These are phyloP conservation scores for Pseudozyma pruni DNA, from an alignment of 1,284 basidiomycete genomes.

Conservation along the genomic window DNA sequence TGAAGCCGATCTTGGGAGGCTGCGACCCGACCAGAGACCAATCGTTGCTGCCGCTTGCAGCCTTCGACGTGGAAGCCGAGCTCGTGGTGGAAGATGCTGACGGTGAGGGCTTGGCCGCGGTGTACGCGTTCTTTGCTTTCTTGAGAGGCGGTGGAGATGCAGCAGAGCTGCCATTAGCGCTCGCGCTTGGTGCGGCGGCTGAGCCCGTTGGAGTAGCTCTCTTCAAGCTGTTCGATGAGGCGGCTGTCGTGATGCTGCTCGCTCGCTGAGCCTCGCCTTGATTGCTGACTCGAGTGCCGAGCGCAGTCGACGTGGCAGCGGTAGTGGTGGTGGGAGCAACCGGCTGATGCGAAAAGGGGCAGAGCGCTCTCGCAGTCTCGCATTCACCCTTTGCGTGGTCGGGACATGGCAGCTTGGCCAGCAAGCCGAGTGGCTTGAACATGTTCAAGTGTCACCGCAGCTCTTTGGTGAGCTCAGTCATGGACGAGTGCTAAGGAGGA, in stretches of 20 bases:
- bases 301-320: conserved; percentile 8
- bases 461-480: not conserved
- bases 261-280: conserved; percentile 1
- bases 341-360: conserved; percentile 51
- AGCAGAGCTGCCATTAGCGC: conserved; percentile 2
- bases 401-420: conserved; percentile 53
- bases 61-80: conserved; percentile 2
- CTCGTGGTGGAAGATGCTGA: conserved; percentile 6
- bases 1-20: conserved; percentile 42
- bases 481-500: not conserved
- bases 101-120: conserved; percentile 12
- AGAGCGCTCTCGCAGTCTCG: conserved; percentile 31
- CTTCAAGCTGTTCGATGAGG: conserved; percentile 8
- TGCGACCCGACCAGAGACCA: conserved; percentile 41
- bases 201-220: conserved; percentile 10
- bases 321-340: not conserved
- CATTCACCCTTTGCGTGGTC: conserved; percentile 51
- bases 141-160: conserved; percentile 26
- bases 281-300: conserved; percentile 6
- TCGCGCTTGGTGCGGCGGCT: not conserved
- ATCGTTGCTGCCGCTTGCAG: conserved; percentile 14
- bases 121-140: conserved; percentile 46
- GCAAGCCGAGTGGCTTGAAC: conserved; percentile 54
- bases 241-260: not conserved
- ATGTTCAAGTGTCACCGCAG: conserved; percentile 17